A percentile compares a stretch with the other conserved stretches of the same genome.
Conservation (phyloP, 176 grass and related monocot species). For the Rhynchospora pubera region DNA sequence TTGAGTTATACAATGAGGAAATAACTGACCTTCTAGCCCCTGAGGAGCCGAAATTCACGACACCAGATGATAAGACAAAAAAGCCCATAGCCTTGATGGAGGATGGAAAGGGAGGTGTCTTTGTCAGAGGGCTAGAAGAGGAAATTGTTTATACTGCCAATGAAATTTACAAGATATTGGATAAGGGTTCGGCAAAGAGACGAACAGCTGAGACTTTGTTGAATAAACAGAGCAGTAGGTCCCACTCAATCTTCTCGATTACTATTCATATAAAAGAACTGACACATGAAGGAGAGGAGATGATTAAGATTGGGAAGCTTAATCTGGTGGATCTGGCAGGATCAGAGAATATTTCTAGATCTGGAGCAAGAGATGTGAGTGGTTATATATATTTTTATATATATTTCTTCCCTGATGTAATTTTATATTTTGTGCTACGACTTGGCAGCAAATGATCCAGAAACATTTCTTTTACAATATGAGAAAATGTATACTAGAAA, state of each 20-base stretch:
- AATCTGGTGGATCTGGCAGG: conserved; percentile 99
- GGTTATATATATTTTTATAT: background rate
- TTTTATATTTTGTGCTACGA: background rate
- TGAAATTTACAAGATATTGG: conserved; percentile 99
- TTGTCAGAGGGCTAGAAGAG: conserved; percentile 97
- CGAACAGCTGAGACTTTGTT: conserved; percentile 95
- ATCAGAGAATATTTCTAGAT: conserved; percentile 98
- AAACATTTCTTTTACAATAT: background rate
- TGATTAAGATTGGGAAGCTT: conserved; percentile 99
- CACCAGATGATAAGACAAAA: conserved; percentile 81
- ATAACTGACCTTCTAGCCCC: conserved; percentile 82
- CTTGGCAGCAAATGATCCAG: background rate
- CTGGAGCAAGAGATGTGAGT: conserved; percentile 99
- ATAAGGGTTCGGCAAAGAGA: conserved; percentile 94
- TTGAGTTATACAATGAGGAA: conserved; percentile 98
- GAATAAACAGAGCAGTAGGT: conserved; percentile 99
- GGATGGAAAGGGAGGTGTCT: conserved; percentile 94
- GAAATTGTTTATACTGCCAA: conserved; percentile 85
- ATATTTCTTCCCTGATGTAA: background rate
- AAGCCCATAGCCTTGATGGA: conserved; percentile 99
- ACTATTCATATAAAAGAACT: conserved; percentile 99
- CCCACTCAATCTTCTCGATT: conserved; percentile 97
- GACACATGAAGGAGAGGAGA: conserved; percentile 92
- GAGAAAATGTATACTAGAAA: background rate
- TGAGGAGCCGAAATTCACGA: conserved; percentile 77